Conservation (phyloP, 768 basidiomycete species). For the Leucocoprinus sp. region DNA sequence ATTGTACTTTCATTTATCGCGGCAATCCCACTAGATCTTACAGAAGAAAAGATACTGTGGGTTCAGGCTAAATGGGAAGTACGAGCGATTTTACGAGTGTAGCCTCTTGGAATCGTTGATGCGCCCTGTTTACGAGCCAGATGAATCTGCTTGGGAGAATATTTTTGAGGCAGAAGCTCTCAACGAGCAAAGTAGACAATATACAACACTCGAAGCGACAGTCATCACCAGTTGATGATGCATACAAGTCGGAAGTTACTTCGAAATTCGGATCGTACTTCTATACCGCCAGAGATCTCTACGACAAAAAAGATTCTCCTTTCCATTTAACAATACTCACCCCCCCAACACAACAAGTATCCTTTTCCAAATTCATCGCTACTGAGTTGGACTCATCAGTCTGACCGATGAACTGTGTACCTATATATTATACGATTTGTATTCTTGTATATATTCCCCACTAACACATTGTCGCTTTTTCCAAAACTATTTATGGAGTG, state of each 20-base stretch:
- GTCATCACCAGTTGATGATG: constrained; percentile 72
- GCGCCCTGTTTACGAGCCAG: constrained; percentile 74
- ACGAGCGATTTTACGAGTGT: constrained; percentile 88
- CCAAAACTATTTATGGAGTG: constrained; percentile 29
- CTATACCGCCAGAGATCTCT: constrained; percentile 83
- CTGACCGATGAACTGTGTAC: constrained; percentile 5
- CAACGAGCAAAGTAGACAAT: constrained; percentile 46
- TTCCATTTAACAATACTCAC: constrained; percentile 90
- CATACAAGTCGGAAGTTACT: constrained; percentile 77
- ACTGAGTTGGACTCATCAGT: neutral
- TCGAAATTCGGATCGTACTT: constrained; percentile 88
- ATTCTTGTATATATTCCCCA: constrained; percentile 8
- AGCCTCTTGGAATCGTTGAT: constrained; percentile 89
- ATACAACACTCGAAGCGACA: constrained; percentile 61
- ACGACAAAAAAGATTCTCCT: constrained; percentile 86
- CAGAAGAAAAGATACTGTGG: constrained; percentile 90
- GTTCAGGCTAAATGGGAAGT: constrained; percentile 94
- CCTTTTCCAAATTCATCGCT: constrained; percentile 15
- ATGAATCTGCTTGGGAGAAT: constrained; percentile 80
- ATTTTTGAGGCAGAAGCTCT: constrained; percentile 80
- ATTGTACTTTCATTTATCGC: neutral
- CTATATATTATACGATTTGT: constrained; percentile 12
- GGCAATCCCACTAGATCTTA: constrained; percentile 52
- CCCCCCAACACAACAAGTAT: constrained; percentile 91
- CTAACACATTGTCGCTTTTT: neutral